Base-by-base conservation (phyloP, 2,329 filamentous ascomycete genomes). In the Colletotrichum spaethianum region DNA sequence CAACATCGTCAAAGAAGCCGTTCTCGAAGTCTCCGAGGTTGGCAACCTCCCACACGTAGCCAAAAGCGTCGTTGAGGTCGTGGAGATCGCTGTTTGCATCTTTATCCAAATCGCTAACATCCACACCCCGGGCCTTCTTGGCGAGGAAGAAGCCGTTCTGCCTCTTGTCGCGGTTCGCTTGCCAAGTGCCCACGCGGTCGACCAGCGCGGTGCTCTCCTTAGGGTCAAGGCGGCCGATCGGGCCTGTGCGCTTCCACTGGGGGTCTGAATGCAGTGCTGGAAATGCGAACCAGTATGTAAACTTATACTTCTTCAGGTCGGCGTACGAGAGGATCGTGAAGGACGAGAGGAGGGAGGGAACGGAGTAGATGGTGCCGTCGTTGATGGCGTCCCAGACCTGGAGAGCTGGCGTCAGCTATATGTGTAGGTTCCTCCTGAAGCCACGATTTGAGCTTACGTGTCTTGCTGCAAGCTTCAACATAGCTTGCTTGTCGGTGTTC, bases 221-320 rank as follows among this genome's bases (percentile, higher is more conserved):
- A 2, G 88, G 79, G 3, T 86, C 89, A 59, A 98, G 83, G 59
- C 81, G 86, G 64, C 85, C 83, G 59, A 89, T 84, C 11, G 85
- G 85, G 2, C 86, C 88, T 2, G 87, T 82, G 63, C 92, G 86
- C 76, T 90, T 92, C 96, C 96, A 99, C 36, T 88, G 86, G 1
- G 94, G 94, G 66, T 96, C 92, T 4, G 96, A 97, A 80, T 97
- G 95, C 55, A 99, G 87, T 20, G 96, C 95, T 1, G 96, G 96
- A 78, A 97, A 99, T 6, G 93, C 96, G 82, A 98, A 98, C 91
- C 97, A 97, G 83, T 98, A 98, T n/a, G 93, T 94, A 80, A 98
- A 98, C 74, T 92, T 94, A 84, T 98, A 98, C 80, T 97, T 98
- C 82, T 99, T 99, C 42, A 99, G 88, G 79, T 99, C 96, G 74